phyloP scores from a whole-genome alignment of 2,329 filamentous ascomycete genomes.

The Aspergillus calidoustus region DNA sequence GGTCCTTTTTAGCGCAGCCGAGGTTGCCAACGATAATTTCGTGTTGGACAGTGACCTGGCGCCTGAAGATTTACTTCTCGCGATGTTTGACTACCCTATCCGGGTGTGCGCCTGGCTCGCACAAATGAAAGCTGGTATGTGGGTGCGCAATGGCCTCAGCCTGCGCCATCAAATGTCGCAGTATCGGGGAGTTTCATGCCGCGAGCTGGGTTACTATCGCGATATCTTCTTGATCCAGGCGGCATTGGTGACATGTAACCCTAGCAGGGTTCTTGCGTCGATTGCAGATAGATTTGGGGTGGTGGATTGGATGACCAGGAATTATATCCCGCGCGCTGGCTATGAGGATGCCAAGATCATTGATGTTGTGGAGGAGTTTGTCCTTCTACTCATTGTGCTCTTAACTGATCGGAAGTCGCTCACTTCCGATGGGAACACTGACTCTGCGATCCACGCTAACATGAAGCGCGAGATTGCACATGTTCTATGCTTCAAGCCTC shows the following conservation, averaged over 20 bases:
- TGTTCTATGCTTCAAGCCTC: conserved; percentile 91
- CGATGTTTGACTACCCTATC: conserved; percentile 89
- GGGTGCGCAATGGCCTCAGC: conserved; percentile 97
- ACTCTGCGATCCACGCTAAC: conserved; percentile 64
- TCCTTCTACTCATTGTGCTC: conserved; percentile 88
- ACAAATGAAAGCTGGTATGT: conserved; percentile 98
- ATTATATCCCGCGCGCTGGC: conserved; percentile 73
- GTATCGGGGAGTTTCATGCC: conserved; percentile 84
- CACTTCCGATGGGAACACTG: conserved; percentile 42
- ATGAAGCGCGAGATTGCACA: conserved; percentile 91
- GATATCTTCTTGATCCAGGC: conserved; percentile 95
- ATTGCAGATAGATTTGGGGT: conserved; percentile 92
- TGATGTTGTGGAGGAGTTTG: conserved; percentile 93
- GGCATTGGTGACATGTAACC: conserved; percentile 83
- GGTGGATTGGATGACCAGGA: conserved; percentile 81
- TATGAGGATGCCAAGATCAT: conserved; percentile 88
- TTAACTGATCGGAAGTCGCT: conserved; percentile 87
- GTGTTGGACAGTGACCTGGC: conserved; percentile 62
- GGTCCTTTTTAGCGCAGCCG: conserved; percentile 72
- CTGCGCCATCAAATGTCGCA: conserved; percentile 92
- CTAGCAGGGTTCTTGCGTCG: conserved; percentile 80
- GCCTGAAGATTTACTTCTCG: conserved; percentile 80
- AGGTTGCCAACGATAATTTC: conserved; percentile 54
- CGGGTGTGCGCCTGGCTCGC: conserved; percentile 95
- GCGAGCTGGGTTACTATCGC: conserved; percentile 91